Percentiles rank a stretch among this genome's conserved stretches.
Conservation (phyloP, 345 rosid species). For the Cardamine resedifolia region DNA sequence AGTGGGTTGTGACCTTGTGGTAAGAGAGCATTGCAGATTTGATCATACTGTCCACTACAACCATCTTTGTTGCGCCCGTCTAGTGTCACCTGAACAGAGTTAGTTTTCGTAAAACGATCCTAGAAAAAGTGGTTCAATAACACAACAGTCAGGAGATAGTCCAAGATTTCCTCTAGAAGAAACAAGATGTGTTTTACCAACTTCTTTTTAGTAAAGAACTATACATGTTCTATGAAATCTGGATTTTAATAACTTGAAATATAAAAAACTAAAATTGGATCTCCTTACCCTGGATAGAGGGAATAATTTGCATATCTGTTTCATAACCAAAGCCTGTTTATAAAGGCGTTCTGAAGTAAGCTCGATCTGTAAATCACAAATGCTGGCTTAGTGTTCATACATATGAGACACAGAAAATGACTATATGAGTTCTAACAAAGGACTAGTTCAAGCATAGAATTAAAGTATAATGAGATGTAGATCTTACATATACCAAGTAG, state of each 20-base stretch:
- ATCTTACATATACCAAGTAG: conserved; percentile 77
- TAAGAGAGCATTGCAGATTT: conserved; percentile 80
- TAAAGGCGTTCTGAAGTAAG: conserved; percentile 83
- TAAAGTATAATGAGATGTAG: not conserved
- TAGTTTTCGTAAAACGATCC: conserved; percentile 7
- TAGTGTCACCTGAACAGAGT: conserved; percentile 52
- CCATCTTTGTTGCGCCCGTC: conserved; percentile 64
- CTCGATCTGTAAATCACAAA: conserved; percentile 63
- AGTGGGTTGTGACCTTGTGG: conserved; percentile 94
- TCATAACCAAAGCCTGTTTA: conserved; percentile 81
- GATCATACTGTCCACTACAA: conserved; percentile 61
- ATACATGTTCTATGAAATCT: not conserved
- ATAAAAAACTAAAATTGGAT: not conserved
- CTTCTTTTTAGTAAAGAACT: not conserved
- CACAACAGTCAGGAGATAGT: not conserved
- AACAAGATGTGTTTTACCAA: conserved; percentile 5
- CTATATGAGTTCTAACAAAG: not conserved
- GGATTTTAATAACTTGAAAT: not conserved
- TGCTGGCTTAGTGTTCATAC: not conserved
- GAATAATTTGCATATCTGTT: conserved; percentile 85
- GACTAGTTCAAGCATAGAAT: conserved; percentile 18
- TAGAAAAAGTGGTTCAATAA: not conserved
- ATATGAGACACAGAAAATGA: not conserved
- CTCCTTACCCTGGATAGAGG: conserved; percentile 73
- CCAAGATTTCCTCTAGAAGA: conserved; percentile 17